phyloP scores from a whole-genome alignment of 352 stramenopile species.

The Globisporangium echinulatum region DNA sequence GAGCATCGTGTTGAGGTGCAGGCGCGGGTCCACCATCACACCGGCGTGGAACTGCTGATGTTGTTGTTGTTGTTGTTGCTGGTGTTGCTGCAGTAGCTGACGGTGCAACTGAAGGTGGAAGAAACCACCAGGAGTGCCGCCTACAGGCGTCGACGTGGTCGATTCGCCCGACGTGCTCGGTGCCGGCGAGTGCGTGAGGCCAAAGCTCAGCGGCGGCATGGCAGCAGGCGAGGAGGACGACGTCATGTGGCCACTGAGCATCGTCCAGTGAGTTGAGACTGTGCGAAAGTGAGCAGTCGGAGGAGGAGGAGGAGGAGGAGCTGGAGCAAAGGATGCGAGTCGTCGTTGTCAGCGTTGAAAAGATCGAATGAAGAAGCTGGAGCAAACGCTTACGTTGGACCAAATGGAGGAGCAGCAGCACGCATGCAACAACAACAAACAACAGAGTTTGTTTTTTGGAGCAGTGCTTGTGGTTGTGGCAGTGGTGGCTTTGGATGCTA shows the following conservation, averaged over 20 bases:
- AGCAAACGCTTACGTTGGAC: too few species aligned
- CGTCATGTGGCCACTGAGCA: not conserved
- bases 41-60: conserved; percentile 3
- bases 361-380: too few species aligned
- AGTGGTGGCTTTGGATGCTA: too few species aligned
- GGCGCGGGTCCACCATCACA: conserved; percentile 3
- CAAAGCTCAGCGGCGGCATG: conserved; percentile 1
- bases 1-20: conserved; percentile 26
- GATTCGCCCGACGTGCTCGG: conserved; percentile 6
- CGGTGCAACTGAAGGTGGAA: not conserved
- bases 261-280: not conserved
- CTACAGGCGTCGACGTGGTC: conserved; percentile 3
- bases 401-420: too few species aligned
- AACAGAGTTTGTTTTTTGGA: too few species aligned
- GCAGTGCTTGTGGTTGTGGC: too few species aligned
- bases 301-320: not conserved
- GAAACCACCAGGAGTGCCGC: not conserved
- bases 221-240: not conserved
- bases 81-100: too few species aligned
- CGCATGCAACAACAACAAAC: too few species aligned
- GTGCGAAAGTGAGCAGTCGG: too few species aligned
- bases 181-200: conserved; percentile 1
- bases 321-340: too few species aligned
- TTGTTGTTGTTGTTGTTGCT: not conserved
- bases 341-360: too few species aligned